Base-by-base conservation (phyloP, 202 grass and related monocot genomes). In the Carex arenaria region DNA sequence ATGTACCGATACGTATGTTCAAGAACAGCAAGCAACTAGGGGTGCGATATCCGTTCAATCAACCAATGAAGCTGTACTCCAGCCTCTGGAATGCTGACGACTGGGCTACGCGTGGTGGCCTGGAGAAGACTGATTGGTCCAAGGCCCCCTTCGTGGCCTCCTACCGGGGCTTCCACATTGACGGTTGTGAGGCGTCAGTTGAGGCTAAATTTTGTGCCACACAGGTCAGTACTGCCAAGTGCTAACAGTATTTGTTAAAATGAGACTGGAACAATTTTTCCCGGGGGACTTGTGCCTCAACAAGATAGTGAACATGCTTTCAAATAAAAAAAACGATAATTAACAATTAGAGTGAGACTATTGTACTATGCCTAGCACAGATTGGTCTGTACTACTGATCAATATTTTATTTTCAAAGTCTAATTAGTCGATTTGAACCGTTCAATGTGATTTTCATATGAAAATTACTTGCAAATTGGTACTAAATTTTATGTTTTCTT, bases 11-110 rank as follows among this genome's bases (percentile, higher is more conserved):
- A 60, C 61, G 92, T 36, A 74, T 81, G 19, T 86, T 78, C 89
- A 79, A 83, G 82, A 87, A 91, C 89, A 72, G 86, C 56, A 47
- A 54, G 15, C 40, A 72, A 23, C 32, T 36, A 40, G 85, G 83
- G 22, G 82, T 77, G 83, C 17, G 87, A 82, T 94, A 87, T 73
- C 87, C 80, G 13, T 82, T 88, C 38, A 85, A 74, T 85, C 92
- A 90, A 81, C 67, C n/a, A 23, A 90, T 94, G 88, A 73, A 74
- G 23, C 34, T 87, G 9, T 80, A 90, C 55, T 88, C 87, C 26
- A 94, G 85, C 80, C 85, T 94, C 13, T 94, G 92, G 92, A 87
- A 92, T 83, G 92, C 92, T 78, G 90, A 92, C 10, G 88, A 94
- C 56, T 94, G 88, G 93, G 93, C 92, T 7, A 94, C 92, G 69